phyloP scores from a whole-genome alignment of 768 basidiomycete genomes.

The Hygrophorus pudorinus region DNA sequence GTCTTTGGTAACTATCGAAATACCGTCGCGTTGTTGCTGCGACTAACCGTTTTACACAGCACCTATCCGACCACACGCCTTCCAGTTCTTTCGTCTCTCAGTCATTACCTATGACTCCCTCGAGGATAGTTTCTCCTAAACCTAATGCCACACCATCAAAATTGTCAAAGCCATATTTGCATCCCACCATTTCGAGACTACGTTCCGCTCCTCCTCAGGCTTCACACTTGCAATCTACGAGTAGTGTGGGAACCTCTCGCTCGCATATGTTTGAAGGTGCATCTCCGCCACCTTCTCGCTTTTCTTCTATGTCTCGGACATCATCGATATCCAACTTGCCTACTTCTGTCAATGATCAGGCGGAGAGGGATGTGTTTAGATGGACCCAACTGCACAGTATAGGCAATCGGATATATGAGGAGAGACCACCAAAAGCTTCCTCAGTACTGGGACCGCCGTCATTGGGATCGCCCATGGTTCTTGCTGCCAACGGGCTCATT shows the following conservation, averaged over 20 bases:
- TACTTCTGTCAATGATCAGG: conserved; percentile 13
- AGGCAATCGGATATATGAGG: conserved; percentile 45
- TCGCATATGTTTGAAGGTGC: conserved; percentile 32
- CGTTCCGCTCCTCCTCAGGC: conserved; percentile 55
- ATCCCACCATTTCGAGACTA: conserved; percentile 71
- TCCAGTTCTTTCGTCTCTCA: conserved; percentile 27
- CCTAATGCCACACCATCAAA: conserved; percentile 24
- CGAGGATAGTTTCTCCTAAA: conserved; percentile 27
- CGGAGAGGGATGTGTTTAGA: conserved; percentile 53
- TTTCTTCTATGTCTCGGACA: conserved; percentile 60
- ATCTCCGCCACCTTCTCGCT: conserved; percentile 53
- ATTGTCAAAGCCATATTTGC: conserved; percentile 49
- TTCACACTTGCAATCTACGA: conserved; percentile 30
- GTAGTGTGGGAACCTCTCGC: conserved; percentile 32
- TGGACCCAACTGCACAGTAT: conserved; percentile 65
- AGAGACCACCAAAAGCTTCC: conserved; percentile 47
- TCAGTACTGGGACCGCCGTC: conserved; percentile 49
- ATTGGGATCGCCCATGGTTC: conserved; percentile 62
- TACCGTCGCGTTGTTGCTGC: conserved; percentile 3
- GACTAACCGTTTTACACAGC: conserved; percentile 18
- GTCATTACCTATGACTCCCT: conserved; percentile 24
- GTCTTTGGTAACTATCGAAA: conserved; percentile 8
- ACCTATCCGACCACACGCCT: conserved; percentile 26
- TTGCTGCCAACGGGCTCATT: conserved; percentile 80
- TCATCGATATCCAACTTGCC: conserved; percentile 51